Evolutionary conservation across 257 asterid species (phyloP).

Genomic region (Dorcoceras hygrometricum): DNA sequence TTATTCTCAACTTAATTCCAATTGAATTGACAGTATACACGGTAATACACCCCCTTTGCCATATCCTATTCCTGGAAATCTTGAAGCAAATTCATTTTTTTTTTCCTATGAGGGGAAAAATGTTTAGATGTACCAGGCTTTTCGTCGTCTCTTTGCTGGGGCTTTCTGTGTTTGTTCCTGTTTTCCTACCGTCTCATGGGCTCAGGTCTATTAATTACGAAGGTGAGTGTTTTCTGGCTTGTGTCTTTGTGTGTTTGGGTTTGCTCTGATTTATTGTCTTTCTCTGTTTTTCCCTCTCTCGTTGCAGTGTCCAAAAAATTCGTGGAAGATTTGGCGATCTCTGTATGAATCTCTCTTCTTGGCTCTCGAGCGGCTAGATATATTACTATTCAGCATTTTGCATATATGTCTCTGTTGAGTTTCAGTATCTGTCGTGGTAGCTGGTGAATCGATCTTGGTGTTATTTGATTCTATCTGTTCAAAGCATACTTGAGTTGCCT

Average conservation of each 20-base stretch:
- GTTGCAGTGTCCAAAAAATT: slow-evolving; percentile 54
- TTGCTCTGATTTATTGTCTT: too few relatives aligned
- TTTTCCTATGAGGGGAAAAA: too few relatives aligned
- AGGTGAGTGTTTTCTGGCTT: slow-evolving; percentile 34
- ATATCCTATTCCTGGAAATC: too few relatives aligned
- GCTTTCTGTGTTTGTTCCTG: slow-evolving; percentile 58
- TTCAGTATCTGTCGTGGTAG: slow-evolving; percentile 14
- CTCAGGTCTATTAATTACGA: slow-evolving; percentile 55
- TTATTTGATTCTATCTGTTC: neutral
- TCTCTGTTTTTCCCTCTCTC: slow-evolving; percentile 7
- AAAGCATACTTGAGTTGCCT: slow-evolving; percentile 6
- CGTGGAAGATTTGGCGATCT: slow-evolving; percentile 74
- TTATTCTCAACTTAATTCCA: too few relatives aligned
- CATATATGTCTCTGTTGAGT: neutral
- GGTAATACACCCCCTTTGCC: too few relatives aligned
- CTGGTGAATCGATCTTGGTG: slow-evolving; percentile 23
- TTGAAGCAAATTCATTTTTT: too few relatives aligned
- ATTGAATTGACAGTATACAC: too few relatives aligned
- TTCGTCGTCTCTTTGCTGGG: slow-evolving; percentile 78
- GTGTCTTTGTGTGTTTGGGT: neutral
- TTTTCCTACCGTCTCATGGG: slow-evolving; percentile 55
- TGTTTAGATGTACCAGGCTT: slow-evolving; percentile 73
- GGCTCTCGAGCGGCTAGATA: neutral
- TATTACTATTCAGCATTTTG: slow-evolving; percentile 9
- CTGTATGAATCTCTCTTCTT: slow-evolving; percentile 46